A percentile compares a stretch with the other conserved stretches of the same genome.
These are phyloP conservation scores for Calocera viscosa DNA, from an alignment of 768 basidiomycete species.

Conservation along the genomic window DNA sequence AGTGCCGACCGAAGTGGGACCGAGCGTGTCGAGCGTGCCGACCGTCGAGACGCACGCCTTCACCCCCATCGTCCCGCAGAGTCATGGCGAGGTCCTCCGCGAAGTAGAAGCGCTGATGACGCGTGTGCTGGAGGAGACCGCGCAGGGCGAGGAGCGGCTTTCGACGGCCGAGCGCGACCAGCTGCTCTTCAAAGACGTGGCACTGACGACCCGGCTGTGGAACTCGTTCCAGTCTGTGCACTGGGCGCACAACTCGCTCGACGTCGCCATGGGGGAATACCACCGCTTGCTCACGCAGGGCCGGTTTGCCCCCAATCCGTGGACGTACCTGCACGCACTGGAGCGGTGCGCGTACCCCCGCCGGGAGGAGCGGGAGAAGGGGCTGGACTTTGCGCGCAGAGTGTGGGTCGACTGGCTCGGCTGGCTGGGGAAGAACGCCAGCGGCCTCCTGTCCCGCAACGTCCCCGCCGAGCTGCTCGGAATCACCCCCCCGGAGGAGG, in stretches of 20 bases:
- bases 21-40: background rate
- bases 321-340: conserved; percentile 52
- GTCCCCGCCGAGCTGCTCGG: background rate
- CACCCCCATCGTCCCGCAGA: conserved; percentile 41
- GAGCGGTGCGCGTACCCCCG: conserved; percentile 45
- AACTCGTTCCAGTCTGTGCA: conserved; percentile 74
- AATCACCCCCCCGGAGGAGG: background rate
- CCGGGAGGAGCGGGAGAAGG: conserved; percentile 37
- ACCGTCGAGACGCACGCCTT: background rate
- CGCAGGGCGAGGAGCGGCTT: background rate
- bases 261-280: conserved; percentile 39
- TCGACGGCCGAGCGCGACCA: background rate
- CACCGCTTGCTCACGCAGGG: conserved; percentile 36
- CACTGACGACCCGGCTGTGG: conserved; percentile 48
- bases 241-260: conserved; percentile 45
- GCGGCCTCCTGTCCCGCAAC: background rate
- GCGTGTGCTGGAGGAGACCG: conserved; percentile 40
- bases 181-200: conserved; percentile 44
- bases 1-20: background rate
- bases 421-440: conserved; percentile 11
- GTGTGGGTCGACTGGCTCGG: conserved; percentile 55
- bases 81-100: conserved; percentile 50
- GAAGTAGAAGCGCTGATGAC: conserved; percentile 58
- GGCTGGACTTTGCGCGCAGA: conserved; percentile 42
- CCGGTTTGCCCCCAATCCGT: conserved; percentile 37